Evolutionary conservation across 169 alveolate genomes (phyloP).

Genomic region (Plasmodium malariae): DNA sequence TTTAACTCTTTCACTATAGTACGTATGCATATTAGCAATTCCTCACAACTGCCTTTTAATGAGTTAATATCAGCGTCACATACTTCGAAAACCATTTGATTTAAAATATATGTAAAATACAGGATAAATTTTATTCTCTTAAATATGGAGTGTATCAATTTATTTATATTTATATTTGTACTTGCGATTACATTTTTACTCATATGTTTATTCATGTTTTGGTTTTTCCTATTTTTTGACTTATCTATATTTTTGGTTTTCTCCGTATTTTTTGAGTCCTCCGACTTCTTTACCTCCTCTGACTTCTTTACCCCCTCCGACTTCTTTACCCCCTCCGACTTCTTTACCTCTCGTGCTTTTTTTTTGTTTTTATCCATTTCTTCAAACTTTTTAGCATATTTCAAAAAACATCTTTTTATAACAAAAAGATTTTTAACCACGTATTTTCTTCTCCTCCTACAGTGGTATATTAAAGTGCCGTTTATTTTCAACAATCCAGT

Average conservation of each 20-base stretch:
- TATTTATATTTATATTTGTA: background rate
- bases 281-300: background rate
- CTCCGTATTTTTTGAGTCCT: background rate
- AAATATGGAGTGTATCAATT: background rate
- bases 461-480: conserved; percentile 28
- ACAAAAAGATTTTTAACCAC: conserved; percentile 45
- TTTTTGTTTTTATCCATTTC: background rate
- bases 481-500: conserved; percentile 18
- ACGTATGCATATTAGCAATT: conserved; percentile 27
- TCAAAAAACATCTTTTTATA: conserved; percentile 42
- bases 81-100: conserved; percentile 15
- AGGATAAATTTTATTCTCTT: conserved; percentile 39
- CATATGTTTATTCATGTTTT: background rate
- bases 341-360: background rate
- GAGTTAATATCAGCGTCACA: background rate
- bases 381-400: conserved; percentile 21
- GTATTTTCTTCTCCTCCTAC: conserved; percentile 37
- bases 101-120: conserved; percentile 18
- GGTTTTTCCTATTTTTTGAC: background rate
- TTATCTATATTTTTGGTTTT: background rate
- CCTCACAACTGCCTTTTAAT: conserved; percentile 36
- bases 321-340: background rate
- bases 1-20: conserved; percentile 24
- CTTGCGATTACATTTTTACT: background rate
- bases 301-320: background rate